These are phyloP conservation scores for Solanum sejunctum DNA, from an alignment of 257 asterid species.

Conservation along the genomic window DNA sequence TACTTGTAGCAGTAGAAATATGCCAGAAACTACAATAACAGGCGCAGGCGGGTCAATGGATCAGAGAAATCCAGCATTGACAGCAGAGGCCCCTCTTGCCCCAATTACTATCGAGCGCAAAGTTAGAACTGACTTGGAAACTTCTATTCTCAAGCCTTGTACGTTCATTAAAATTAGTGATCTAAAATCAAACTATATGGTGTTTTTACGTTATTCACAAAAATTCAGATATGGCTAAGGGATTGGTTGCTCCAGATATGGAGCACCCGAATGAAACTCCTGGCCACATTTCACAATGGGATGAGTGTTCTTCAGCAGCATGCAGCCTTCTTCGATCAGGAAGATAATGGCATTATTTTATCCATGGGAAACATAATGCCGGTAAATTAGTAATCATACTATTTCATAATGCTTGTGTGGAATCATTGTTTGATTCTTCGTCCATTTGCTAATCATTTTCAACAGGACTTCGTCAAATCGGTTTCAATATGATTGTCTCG, in stretches of 20 bases:
- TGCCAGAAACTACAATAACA: conserved; percentile 6
- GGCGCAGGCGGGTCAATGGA: conserved; percentile 16
- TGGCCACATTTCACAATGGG: conserved; percentile 38
- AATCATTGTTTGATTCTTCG: background rate
- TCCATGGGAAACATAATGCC: conserved; percentile 56
- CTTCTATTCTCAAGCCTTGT: conserved; percentile 75
- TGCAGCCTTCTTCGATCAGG: conserved; percentile 73
- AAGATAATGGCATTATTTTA: conserved; percentile 65
- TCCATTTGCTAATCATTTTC: background rate
- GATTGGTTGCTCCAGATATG: conserved; percentile 52
- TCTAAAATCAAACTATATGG: too few species aligned
- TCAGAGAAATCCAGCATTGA: conserved; percentile 30
- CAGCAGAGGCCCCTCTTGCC: conserved; percentile 64
- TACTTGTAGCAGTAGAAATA: background rate
- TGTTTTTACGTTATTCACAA: background rate
- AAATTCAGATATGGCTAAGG: conserved; percentile 50
- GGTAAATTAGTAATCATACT: conserved; percentile 6
- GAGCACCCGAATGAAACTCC: conserved; percentile 78
- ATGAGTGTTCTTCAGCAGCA: conserved; percentile 83
- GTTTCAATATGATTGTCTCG: conserved; percentile 58
- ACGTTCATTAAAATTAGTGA: background rate
- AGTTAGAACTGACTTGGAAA: conserved; percentile 55
- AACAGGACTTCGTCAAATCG: conserved; percentile 53
- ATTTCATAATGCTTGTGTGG: background rate
- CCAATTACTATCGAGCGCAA: conserved; percentile 61